These are phyloP conservation scores for Prunus campanulata DNA, from an alignment of 306 rosid species.

Conservation along the genomic window DNA sequence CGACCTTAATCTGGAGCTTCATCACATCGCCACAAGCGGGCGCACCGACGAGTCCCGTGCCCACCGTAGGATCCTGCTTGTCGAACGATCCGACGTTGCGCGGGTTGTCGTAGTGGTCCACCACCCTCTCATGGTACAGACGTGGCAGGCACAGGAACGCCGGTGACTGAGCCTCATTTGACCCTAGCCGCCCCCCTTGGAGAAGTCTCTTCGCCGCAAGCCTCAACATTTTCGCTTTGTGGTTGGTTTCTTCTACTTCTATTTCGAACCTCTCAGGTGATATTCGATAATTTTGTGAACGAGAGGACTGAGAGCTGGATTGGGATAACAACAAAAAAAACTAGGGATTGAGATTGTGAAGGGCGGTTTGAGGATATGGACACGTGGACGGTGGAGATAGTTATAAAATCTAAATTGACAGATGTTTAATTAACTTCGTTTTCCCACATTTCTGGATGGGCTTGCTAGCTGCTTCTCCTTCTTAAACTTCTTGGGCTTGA, in stretches of 20 bases:
- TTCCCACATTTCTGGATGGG: constrained; percentile 2
- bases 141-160: constrained; percentile 47
- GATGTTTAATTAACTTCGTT: not conserved
- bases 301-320: not conserved
- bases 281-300: constrained; percentile 5
- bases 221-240: constrained; percentile 48
- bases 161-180: constrained; percentile 27
- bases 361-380: not conserved
- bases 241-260: not conserved
- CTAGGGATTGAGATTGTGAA: not conserved
- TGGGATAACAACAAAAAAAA: not conserved
- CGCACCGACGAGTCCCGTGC: constrained; percentile 87
- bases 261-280: not conserved
- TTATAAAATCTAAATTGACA: too few species aligned
- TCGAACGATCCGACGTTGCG: constrained; percentile 84
- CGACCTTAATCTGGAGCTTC: constrained; percentile 93
- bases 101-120: constrained; percentile 86
- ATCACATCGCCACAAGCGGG: constrained; percentile 94
- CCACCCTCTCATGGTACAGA: constrained; percentile 75
- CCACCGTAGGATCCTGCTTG: constrained; percentile 71
- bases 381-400: constrained; percentile 27
- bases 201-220: constrained; percentile 45
- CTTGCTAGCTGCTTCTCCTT: not conserved
- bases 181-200: constrained; percentile 39
- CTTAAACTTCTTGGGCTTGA: too few species aligned